Base-by-base conservation (phyloP, 345 rosid species). In the Aquilaria malaccensis region DNA sequence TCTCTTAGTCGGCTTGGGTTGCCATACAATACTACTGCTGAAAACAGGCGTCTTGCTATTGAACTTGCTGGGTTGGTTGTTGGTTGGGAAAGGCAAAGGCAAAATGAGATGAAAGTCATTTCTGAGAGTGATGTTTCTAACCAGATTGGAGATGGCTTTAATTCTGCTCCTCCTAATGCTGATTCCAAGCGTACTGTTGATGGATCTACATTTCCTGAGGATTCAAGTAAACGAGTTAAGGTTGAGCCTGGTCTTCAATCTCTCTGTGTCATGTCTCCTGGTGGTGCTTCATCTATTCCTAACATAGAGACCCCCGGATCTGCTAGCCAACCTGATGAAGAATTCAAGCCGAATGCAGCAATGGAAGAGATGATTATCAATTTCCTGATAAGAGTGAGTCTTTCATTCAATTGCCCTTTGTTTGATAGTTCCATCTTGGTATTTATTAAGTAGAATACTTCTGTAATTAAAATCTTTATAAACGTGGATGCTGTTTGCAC, bases 291-390 rank as follows among this genome's bases (percentile, higher is more conserved):
- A 55, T 86, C 96, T 47, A 91, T 91, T 56, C 84, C 96, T 46
- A 88, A 86, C 52, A 76, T 91, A 56, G 99, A 91, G 77, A 85
- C 97, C 72, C 93, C 96, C n/a, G 99, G 99, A 66, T 78, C 96
- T 70, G 82, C 89, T 75, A 81, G 89, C 69, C 99, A 88, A 78
- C 93, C 97, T 61, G 99, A 94, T 70, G 99, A 94, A 73, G 99
- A 94, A 74, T 94, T 90, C 71, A 94, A 94, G 76, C 97, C 97
- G 50, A 94, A 94, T 85, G 99, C 97, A 62, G 99, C 99, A 56
- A 94, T 94, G 99, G 99, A 94, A 79, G 99, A 94, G 79, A 94
- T 94, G 97, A 88, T 94, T 59, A 94, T 94, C 75, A 94, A 91
- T 75, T 94, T 94, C 77, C 96, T 94, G 33, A 90, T 94, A 73